Percentiles rank a stretch among this genome's conserved stretches.
Evolutionary conservation across 768 basidiomycete species (phyloP).

Genomic region (Obba rivulosa): DNA sequence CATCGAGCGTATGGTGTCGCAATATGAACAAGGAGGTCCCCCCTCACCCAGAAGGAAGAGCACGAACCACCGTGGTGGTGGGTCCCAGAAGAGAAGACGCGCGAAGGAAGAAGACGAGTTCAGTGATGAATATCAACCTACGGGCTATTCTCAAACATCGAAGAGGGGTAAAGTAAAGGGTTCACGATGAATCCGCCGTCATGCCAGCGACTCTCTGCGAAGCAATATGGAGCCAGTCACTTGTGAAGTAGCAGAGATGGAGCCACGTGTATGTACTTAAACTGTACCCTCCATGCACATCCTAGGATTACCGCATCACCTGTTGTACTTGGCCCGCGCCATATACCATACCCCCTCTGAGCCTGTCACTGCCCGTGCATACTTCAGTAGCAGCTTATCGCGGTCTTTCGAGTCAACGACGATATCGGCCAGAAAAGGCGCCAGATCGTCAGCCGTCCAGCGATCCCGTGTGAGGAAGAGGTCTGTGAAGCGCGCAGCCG

Average conservation of each 20-base stretch:
- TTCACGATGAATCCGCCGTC: background rate
- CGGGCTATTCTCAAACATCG: background rate
- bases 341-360: constrained; percentile 69
- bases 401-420: constrained; percentile 81
- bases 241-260: too few relatives aligned
- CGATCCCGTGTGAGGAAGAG: constrained; percentile 76
- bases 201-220: too few relatives aligned
- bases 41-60: constrained; percentile 6
- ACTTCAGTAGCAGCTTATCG: constrained; percentile 84
- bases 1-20: constrained; percentile 33
- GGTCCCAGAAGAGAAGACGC: constrained; percentile 26
- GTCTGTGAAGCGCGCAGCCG: constrained; percentile 77
- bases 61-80: constrained; percentile 1
- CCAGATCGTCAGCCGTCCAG: constrained; percentile 78
- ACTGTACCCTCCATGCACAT: too few relatives aligned
- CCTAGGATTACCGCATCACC: constrained; percentile 20
- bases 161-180: background rate
- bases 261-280: background rate
- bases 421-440: constrained; percentile 77
- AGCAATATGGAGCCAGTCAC: too few relatives aligned
- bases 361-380: constrained; percentile 73
- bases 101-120: constrained; percentile 27
- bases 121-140: constrained; percentile 14
- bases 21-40: background rate
- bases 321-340: constrained; percentile 56